Evolutionary conservation across 1,139 yeast genomes (phyloP).

Genomic region (Debaryomyces subglobosus): DNA sequence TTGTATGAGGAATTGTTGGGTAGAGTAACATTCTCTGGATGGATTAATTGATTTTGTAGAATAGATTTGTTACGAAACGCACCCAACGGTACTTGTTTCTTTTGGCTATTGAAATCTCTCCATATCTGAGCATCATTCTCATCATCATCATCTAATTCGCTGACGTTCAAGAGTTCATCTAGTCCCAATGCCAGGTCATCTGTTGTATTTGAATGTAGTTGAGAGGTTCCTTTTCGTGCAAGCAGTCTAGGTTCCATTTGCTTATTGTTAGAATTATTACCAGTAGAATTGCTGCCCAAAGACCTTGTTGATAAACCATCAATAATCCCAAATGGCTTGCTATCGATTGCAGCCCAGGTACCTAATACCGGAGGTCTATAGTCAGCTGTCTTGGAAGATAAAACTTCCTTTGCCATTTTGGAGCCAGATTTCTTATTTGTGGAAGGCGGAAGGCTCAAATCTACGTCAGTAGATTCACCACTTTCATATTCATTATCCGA

Average conservation of each 20-base stretch:
- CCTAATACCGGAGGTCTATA: conserved; percentile 92
- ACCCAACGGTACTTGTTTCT: conserved; percentile 74
- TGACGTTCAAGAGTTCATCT: conserved; percentile 84
- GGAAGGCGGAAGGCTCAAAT: conserved; percentile 64
- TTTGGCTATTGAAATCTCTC: conserved; percentile 54
- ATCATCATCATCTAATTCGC: conserved; percentile 83
- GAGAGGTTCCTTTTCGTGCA: conserved; percentile 25
- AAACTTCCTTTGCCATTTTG: conserved; percentile 83
- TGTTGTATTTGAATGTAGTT: conserved; percentile 28
- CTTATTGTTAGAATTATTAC: conserved; percentile 7
- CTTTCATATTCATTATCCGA: conserved; percentile 42
- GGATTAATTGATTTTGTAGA: conserved; percentile 30
- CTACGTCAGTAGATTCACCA: conserved; percentile 94
- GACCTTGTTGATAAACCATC: conserved; percentile 92
- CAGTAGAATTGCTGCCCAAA: conserved; percentile 28
- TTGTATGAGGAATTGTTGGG: conserved; percentile 21
- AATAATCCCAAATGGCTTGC: conserved; percentile 88
- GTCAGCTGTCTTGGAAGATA: conserved; percentile 81
- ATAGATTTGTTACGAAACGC: conserved; percentile 85
- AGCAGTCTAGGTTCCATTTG: conserved; percentile 21
- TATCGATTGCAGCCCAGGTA: conserved; percentile 81
- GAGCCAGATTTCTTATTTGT: conserved; percentile 62
- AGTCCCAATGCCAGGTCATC: conserved; percentile 69
- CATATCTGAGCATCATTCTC: conserved; percentile 55
- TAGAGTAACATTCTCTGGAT: conserved; percentile 26